Evolutionary conservation across 2,329 filamentous ascomycete genomes (phyloP).

Genomic region (Ceratocystis variospora): DNA sequence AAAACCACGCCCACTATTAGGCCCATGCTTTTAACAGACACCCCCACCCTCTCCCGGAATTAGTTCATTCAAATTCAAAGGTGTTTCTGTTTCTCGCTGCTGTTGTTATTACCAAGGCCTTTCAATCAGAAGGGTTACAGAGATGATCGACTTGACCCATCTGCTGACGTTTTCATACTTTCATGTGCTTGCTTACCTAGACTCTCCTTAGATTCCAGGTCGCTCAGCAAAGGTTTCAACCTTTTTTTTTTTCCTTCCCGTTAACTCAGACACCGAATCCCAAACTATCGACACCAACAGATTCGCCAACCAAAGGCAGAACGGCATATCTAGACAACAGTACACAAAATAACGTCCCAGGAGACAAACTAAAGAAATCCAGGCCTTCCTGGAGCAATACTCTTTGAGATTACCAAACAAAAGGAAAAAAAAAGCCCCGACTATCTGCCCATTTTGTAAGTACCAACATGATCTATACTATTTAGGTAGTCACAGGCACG

Average conservation of each 20-base stretch:
- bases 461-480: neutral
- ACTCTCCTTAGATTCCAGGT: neutral
- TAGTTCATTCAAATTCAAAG: neutral
- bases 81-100: no score
- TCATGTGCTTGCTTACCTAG: neutral
- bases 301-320: neutral
- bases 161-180: neutral
- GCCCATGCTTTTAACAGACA: neutral
- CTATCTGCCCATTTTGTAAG: neutral
- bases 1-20: neutral
- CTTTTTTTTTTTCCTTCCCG: slow-evolving; percentile 7
- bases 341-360: neutral
- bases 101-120: neutral
- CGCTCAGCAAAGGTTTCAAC: neutral
- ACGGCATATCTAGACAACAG: neutral
- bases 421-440: neutral
- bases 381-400: neutral
- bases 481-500: neutral
- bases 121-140: neutral
- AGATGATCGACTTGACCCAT: slow-evolving; percentile 2
- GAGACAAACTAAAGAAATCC: neutral
- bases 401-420: neutral
- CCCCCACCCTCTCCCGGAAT: neutral
- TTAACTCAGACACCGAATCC: slow-evolving; percentile 3
- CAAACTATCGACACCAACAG: neutral